These are phyloP conservation scores for Crinitomyces ghanaensis DNA, from an alignment of 805 yeast genomes.

Conservation along the genomic window DNA sequence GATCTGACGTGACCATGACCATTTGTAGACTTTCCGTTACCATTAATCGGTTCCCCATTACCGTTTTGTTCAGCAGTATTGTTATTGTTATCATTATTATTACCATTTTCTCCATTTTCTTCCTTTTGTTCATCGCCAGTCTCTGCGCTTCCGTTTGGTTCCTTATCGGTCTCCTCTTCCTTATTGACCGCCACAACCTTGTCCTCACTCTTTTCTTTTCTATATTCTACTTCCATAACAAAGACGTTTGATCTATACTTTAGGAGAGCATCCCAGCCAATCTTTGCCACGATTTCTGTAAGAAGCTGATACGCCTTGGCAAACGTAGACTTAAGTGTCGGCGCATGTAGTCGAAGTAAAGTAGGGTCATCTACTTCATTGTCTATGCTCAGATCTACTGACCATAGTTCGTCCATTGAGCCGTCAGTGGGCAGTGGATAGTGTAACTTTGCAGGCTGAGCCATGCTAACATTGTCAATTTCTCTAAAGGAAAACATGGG, in stretches of 20 bases:
- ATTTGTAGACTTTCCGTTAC: background rate
- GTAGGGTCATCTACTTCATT: constrained; percentile 34
- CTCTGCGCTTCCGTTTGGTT: too few relatives aligned
- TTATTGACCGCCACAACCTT: constrained; percentile 5
- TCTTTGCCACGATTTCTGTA: constrained; percentile 49
- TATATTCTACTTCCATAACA: constrained; percentile 69
- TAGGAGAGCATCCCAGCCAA: constrained; percentile 79
- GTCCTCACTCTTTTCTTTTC: constrained; percentile 21
- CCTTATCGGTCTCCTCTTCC: too few relatives aligned
- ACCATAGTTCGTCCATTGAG: constrained; percentile 39
- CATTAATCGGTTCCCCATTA: background rate
- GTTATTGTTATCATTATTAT: constrained; percentile 6
- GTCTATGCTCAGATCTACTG: constrained; percentile 22
- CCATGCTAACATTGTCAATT: constrained; percentile 35
- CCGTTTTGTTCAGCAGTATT: constrained; percentile 5
- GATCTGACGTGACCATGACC: constrained; percentile 2
- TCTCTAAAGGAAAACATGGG: constrained; percentile 50
- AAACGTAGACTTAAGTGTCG: constrained; percentile 42
- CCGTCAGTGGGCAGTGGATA: constrained; percentile 48
- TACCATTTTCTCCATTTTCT: constrained; percentile 4
- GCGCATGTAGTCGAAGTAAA: constrained; percentile 40
- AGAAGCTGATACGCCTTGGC: constrained; percentile 56
- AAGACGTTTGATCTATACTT: constrained; percentile 58
- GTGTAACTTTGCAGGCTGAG: constrained; percentile 33
- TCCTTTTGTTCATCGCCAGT: constrained; percentile 13